A percentile compares a stretch with the other conserved stretches of the same genome.
Conservation (phyloP, 345 rosid genomes). For the Gossypioides kirkii region DNA sequence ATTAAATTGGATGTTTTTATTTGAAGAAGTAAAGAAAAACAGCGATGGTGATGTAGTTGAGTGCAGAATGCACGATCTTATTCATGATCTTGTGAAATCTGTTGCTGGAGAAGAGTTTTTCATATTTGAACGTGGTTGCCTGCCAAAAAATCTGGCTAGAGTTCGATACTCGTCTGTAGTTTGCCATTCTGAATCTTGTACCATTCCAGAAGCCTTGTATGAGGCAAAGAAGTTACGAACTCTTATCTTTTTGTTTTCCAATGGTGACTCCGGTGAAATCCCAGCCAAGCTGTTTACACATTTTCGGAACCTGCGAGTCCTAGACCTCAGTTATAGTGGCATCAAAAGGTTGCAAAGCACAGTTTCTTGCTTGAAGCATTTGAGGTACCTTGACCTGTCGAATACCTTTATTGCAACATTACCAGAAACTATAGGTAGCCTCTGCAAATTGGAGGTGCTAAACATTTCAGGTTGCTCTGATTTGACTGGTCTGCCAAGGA, state of each 20-base stretch:
- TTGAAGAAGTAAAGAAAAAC: conserved; percentile 13
- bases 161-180: conserved; percentile 15
- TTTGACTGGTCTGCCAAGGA: conserved; percentile 17
- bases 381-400: conserved; percentile 21
- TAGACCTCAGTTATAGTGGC: conserved; percentile 23
- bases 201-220: conserved; percentile 17
- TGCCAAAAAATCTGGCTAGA: neutral
- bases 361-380: conserved; percentile 12
- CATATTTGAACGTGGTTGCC: conserved; percentile 3
- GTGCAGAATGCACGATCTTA: conserved; percentile 30
- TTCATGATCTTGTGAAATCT: conserved; percentile 29
- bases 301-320: conserved; percentile 14
- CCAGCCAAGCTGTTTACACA: conserved; percentile 16
- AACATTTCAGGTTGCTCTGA: conserved; percentile 17
- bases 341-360: conserved; percentile 9
- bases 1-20: conserved; percentile 18
- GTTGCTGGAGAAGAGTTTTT: conserved; percentile 16
- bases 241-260: conserved; percentile 18
- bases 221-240: conserved; percentile 16
- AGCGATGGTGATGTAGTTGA: neutral
- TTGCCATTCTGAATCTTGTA: conserved; percentile 5
- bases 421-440: conserved; percentile 20
- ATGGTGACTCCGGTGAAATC: conserved; percentile 18
- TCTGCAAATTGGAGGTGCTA: conserved; percentile 14
- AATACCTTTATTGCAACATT: conserved; percentile 8